phyloP scores from a whole-genome alignment of 2,329 filamentous ascomycete species.

The Diplodia corticola region DNA sequence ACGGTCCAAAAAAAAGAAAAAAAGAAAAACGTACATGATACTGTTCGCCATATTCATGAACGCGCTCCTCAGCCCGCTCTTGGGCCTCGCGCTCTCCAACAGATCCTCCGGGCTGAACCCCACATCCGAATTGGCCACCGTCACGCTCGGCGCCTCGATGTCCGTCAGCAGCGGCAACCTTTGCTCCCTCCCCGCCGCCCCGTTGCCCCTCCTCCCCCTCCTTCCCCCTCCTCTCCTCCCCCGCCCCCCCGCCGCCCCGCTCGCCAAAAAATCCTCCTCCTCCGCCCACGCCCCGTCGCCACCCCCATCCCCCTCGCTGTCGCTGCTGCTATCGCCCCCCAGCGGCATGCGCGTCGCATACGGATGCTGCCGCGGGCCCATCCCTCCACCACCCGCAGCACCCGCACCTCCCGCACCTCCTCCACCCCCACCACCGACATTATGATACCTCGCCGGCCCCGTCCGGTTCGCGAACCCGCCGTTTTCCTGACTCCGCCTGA shows the following conservation, averaged over 20 bases:
- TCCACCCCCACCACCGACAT: background rate
- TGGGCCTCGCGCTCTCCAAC: constrained; percentile 67
- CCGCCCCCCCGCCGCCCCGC: constrained; percentile 24
- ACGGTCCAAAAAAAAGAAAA: too few species aligned
- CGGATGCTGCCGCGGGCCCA: constrained; percentile 18
- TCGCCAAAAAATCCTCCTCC: constrained; percentile 60
- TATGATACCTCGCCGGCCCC: background rate
- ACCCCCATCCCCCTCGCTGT: constrained; percentile 40
- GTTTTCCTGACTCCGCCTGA: background rate
- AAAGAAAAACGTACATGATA: constrained; percentile 65
- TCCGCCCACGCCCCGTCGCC: constrained; percentile 49
- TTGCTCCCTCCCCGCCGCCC: constrained; percentile 45
- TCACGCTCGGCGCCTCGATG: constrained; percentile 78
- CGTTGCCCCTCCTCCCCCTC: constrained; percentile 41
- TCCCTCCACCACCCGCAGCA: too few species aligned
- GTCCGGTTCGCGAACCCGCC: background rate
- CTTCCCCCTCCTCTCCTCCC: constrained; percentile 34
- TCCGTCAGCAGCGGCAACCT: constrained; percentile 72
- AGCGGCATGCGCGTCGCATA: constrained; percentile 18
- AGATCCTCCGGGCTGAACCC: constrained; percentile 60
- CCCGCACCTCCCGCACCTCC: too few species aligned
- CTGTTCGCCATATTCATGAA: constrained; percentile 99
- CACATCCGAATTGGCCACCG: constrained; percentile 62
- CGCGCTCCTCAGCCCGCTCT: constrained; percentile 80
- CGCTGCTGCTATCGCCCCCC: constrained; percentile 11